A percentile compares a stretch with the other conserved stretches of the same genome.
phyloP scores from a whole-genome alignment of 2,329 filamentous ascomycete genomes.

The Stylonectria norvegica region DNA sequence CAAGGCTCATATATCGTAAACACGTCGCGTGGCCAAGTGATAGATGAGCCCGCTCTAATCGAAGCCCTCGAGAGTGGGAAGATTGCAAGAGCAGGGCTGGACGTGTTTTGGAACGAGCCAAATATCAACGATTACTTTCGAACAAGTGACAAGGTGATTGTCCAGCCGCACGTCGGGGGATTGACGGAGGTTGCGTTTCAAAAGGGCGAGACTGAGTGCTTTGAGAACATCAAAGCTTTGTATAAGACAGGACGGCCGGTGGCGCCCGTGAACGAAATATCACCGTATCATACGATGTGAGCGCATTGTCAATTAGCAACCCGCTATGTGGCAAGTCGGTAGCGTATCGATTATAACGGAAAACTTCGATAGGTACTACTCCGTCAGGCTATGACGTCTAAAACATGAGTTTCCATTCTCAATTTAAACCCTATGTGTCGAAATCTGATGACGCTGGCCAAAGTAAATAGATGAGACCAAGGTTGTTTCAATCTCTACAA shows the following conservation, averaged over 20 bases:
- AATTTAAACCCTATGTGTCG: too few species aligned
- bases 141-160: constrained; percentile 38
- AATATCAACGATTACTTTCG: constrained; percentile 38
- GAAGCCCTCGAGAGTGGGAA: constrained; percentile 45
- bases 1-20: constrained; percentile 47
- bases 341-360: too few species aligned
- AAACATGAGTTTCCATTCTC: too few species aligned
- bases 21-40: constrained; percentile 47
- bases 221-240: constrained; percentile 43
- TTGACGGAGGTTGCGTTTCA: constrained; percentile 42
- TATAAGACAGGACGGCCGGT: constrained; percentile 38
- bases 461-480: too few species aligned
- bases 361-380: too few species aligned
- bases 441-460: too few species aligned
- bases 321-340: too few species aligned
- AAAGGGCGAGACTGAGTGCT: constrained; percentile 42
- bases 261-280: constrained; percentile 34
- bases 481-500: too few species aligned
- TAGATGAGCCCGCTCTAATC: constrained; percentile 48
- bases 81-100: constrained; percentile 45
- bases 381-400: too few species aligned
- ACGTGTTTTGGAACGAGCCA: constrained; percentile 46
- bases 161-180: constrained; percentile 45
- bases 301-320: too few species aligned
- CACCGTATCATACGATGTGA: too few species aligned